Evolutionary conservation across 2,329 filamentous ascomycete genomes (phyloP).

Genomic region (Ophiocordyceps camponoti-saundersi): DNA sequence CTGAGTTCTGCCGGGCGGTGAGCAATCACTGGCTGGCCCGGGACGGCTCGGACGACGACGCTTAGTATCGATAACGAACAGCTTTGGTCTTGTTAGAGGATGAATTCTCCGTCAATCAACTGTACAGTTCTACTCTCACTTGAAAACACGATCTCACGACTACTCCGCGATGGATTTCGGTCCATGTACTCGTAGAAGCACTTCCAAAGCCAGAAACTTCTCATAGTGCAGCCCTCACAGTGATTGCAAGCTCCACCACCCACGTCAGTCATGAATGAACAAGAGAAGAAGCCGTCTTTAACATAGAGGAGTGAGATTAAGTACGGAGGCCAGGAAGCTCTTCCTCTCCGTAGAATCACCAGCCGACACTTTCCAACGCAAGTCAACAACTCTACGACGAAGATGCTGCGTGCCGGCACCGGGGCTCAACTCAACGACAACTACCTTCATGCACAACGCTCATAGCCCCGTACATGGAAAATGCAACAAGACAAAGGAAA

Average conservation of each 20-base stretch:
- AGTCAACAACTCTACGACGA: background rate
- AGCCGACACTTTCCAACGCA: background rate
- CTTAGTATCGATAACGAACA: too few relatives aligned
- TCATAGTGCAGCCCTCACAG: too few relatives aligned
- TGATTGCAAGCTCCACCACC: background rate
- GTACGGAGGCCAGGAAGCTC: background rate
- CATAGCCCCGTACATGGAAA: background rate
- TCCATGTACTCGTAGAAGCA: too few relatives aligned
- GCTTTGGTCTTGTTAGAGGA: too few relatives aligned
- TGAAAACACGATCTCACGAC: too few relatives aligned
- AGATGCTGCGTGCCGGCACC: background rate
- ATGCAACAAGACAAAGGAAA: background rate
- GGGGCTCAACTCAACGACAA: background rate
- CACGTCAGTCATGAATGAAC: background rate
- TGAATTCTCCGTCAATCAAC: too few relatives aligned
- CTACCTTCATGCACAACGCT: background rate
- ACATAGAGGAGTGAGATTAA: background rate
- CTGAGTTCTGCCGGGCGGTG: slow-evolving; percentile 23
- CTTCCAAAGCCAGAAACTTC: too few relatives aligned
- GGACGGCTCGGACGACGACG: background rate
- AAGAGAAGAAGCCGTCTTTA: background rate
- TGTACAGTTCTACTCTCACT: too few relatives aligned
- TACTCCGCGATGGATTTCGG: too few relatives aligned
- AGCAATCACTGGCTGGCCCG: background rate
- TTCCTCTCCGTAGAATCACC: background rate